A percentile compares a stretch with the other conserved stretches of the same genome.
phyloP scores from a whole-genome alignment of 768 basidiomycete species.

The Suillus clintonianus region DNA sequence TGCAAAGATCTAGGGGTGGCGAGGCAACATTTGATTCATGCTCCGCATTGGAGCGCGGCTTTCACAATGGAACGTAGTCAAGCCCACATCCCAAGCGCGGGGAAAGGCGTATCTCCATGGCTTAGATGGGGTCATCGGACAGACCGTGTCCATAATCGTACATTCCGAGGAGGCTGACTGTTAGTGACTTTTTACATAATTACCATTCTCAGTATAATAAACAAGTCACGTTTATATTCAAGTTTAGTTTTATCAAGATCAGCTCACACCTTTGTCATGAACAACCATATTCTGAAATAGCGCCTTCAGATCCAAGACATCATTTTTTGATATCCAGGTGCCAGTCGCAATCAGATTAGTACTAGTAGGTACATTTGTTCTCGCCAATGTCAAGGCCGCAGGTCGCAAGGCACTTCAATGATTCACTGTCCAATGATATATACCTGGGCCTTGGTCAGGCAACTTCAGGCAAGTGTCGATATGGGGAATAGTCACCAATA shows the following conservation, averaged over 20 bases:
- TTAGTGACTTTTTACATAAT: neutral
- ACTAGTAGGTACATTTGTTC: neutral
- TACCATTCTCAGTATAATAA: slow-evolving; percentile 3
- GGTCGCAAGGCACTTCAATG: neutral
- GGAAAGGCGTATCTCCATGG: slow-evolving; percentile 11
- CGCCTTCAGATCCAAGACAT: neutral
- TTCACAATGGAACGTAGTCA: neutral
- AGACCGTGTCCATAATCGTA: slow-evolving; percentile 10
- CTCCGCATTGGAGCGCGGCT: slow-evolving; percentile 5
- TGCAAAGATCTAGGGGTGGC: slow-evolving; percentile 9
- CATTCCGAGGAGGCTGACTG: slow-evolving; percentile 7
- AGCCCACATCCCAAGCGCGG: neutral
- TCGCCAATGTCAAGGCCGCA: neutral
- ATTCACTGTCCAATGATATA: neutral
- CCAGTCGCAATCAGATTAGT: neutral
- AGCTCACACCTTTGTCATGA: slow-evolving; percentile 4
- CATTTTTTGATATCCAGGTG: neutral
- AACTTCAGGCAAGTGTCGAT: neutral
- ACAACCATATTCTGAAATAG: neutral
- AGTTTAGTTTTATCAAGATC: neutral
- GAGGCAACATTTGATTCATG: neutral
- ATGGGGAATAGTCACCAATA: too few relatives aligned
- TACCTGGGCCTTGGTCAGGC: neutral
- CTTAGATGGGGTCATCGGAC: neutral
- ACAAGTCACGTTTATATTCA: slow-evolving; percentile 1